Base-by-base conservation (phyloP, 352 stramenopile genomes). In the Globisporangium mamillatum region DNA sequence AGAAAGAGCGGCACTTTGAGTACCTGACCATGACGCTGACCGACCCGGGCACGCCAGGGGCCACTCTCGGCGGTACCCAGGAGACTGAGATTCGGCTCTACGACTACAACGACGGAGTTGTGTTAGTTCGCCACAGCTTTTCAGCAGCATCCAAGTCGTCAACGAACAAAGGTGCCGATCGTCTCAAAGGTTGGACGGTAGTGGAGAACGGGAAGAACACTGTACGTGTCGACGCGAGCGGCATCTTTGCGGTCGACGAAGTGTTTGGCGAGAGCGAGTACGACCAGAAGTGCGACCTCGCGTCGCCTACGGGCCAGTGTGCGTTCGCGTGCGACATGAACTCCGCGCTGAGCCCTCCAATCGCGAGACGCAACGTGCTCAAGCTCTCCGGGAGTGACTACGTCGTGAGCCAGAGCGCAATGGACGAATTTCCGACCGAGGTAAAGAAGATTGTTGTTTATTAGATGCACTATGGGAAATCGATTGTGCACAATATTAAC, bases 231-330 rank as follows among this genome's bases (percentile, higher is more conserved):
- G 83, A 90, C 65, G 66, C 54, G 6, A 92, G 78, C 20, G 85
- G 83, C 0, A 50, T 88, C 4, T 92, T 89, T 59, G 78, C 78
- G 0, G 73, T 90, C 7, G 85, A 93, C 50, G 75, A 83, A 4
- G 67, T 90, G 10, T 67, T 91, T 38, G 83, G 80, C 18, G 75
- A 87, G 20, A 70, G 64, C 4, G 85, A 93, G 64, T 93, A 93
- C 68, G 68, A 93, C 58, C 68, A 91, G 20, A 75, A 79, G 41
- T 92, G 85, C 29, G 85, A 93, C 57, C 54, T 87, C 4, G 85
- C 80, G 29, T 72, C 81, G 0, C 82, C 85, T 4, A 87, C 71
- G 41, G 79, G 80, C 3, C 70, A 74, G 29, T 93, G 85, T 62
- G 57, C 53, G 4, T 90, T 81, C 58, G 63, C 75, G 4, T 93